Conservation (phyloP, 1,284 basidiomycete genomes). For the Ganoderma resinaceum region DNA sequence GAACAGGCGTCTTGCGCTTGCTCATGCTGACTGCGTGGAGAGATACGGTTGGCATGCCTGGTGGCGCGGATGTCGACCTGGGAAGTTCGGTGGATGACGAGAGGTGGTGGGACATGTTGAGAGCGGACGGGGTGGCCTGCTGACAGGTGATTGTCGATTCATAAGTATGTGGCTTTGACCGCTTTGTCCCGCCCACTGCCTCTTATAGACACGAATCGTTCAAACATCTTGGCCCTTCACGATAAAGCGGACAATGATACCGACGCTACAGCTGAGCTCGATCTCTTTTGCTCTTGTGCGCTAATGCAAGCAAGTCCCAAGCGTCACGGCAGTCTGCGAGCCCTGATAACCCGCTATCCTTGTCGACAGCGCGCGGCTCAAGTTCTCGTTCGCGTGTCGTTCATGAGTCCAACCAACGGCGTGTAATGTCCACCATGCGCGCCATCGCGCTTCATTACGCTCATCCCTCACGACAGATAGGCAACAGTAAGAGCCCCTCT, state of each 20-base stretch:
- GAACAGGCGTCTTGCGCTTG: conserved; percentile 22
- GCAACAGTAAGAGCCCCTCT: conserved; percentile 9
- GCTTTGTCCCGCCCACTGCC: conserved; percentile 7
- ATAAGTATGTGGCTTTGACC: not conserved
- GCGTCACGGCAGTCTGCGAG: not conserved
- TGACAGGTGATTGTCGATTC: conserved; percentile 1
- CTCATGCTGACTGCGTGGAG: conserved; percentile 14
- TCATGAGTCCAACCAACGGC: not conserved
- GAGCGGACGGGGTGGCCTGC: not conserved
- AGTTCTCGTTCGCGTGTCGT: not conserved
- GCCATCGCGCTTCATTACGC: not conserved
- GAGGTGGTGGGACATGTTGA: conserved; percentile 13
- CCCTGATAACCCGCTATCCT: not conserved
- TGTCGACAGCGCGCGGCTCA: not conserved
- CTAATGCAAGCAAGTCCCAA: not conserved
- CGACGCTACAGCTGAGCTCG: not conserved
- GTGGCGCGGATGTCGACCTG: conserved; percentile 13
- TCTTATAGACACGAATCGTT: conserved; percentile 1
- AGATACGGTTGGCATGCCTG: conserved; percentile 20
- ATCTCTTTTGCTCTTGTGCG: not conserved
- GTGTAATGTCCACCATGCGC: not conserved
- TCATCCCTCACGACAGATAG: not conserved
- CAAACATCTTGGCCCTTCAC: not conserved
- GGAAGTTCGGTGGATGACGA: conserved; percentile 9
- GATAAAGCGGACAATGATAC: not conserved